A percentile compares a stretch with the other conserved stretches of the same genome.
Evolutionary conservation across 129 eudicot species (phyloP).

Genomic region (Oenanthe sinensis): DNA sequence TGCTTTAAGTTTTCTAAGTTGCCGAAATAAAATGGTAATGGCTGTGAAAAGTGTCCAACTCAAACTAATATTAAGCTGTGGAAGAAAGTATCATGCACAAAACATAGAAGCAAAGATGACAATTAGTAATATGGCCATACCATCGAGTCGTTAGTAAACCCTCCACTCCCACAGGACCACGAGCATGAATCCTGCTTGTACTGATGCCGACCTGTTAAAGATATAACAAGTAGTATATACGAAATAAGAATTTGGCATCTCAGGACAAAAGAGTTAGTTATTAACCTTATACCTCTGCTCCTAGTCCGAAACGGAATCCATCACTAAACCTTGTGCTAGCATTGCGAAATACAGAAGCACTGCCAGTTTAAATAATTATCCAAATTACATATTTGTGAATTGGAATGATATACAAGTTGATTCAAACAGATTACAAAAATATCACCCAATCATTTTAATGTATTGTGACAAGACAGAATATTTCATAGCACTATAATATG

Average conservation of each 20-base stretch:
- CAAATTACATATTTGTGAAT: not conserved
- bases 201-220: slow-evolving; percentile 78
- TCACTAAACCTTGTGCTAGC: slow-evolving; percentile 95
- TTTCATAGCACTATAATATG: not conserved
- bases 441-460: not conserved
- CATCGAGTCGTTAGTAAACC: slow-evolving; percentile 93
- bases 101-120: not conserved
- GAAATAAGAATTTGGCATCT: slow-evolving; percentile 3
- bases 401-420: not conserved
- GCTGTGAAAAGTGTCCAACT: not conserved
- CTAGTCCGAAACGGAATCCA: slow-evolving; percentile 92
- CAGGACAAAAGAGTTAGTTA: slow-evolving; percentile 2
- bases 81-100: not conserved
- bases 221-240: not conserved
- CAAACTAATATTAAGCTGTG: not conserved
- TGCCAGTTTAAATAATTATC: slow-evolving; percentile 27
- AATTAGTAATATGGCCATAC: slow-evolving; percentile 22
- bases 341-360: slow-evolving; percentile 97
- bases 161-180: slow-evolving; percentile 98
- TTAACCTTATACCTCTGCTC: slow-evolving; percentile 69
- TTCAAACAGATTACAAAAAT: not conserved
- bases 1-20: not conserved
- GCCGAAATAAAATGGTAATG: not conserved
- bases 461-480: not conserved
- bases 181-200: slow-evolving; percentile 95